Evolutionary conservation across 164 flowering plant genomes (phyloP).

Genomic region (Litsea cubeba): DNA sequence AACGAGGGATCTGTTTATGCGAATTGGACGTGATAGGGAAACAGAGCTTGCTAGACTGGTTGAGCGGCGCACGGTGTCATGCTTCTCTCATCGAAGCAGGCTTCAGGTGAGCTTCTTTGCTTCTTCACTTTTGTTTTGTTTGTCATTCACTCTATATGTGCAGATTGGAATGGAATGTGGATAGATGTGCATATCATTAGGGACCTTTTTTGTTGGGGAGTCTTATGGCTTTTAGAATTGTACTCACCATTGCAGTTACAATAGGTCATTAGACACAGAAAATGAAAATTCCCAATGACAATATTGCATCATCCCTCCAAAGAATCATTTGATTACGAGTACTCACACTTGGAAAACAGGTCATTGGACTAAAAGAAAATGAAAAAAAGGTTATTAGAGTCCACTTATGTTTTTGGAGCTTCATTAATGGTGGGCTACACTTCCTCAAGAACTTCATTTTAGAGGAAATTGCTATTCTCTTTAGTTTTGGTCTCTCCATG

Average conservation of each 20-base stretch:
- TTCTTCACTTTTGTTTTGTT: neutral
- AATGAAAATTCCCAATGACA: no score
- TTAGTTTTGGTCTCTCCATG: no score
- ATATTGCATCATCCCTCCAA: no score
- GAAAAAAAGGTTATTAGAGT: no score
- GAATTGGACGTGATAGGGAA: conserved; percentile 52
- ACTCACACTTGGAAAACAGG: no score
- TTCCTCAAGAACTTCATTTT: no score
- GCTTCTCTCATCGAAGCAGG: conserved; percentile 63
- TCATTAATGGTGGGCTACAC: no score
- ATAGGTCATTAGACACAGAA: neutral
- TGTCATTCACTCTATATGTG: neutral
- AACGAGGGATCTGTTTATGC: conserved; percentile 42
- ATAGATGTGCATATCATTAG: neutral
- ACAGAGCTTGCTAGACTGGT: conserved; percentile 46
- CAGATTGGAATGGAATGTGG: neutral
- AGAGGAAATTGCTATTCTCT: no score
- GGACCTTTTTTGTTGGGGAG: neutral
- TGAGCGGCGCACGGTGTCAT: conserved; percentile 54
- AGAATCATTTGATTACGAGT: no score
- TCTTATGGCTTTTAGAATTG: neutral
- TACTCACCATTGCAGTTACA: neutral
- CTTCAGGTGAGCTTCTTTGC: conserved; percentile 49
- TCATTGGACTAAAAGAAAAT: no score
- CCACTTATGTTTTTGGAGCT: no score